Conservation (phyloP, 129 eudicot genomes). For the Chrysanthemum makinoi region DNA sequence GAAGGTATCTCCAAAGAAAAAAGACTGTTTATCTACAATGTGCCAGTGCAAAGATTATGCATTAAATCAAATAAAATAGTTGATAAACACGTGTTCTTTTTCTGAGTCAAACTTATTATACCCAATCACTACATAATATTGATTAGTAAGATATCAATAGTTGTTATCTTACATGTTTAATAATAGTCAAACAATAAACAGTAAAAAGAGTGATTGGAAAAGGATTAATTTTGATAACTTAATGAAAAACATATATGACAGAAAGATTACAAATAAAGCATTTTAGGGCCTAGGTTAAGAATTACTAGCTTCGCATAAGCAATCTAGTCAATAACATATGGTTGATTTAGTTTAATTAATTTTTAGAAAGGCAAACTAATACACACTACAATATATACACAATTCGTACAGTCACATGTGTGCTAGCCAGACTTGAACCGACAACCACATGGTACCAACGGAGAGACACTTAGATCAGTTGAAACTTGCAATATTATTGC, state of each 20-base stretch:
- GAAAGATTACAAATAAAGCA: constrained; percentile 1
- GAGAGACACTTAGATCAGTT: no score
- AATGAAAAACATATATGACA: neutral
- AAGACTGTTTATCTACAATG: constrained; percentile 86
- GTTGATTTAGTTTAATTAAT: no score
- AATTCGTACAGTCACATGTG: no score
- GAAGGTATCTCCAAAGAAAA: constrained; percentile 97
- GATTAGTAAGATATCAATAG: neutral
- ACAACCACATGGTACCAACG: no score
- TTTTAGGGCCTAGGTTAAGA: constrained; percentile 2
- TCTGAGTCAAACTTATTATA: constrained; percentile 1
- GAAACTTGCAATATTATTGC: no score
- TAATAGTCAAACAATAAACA: neutral
- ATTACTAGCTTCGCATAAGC: constrained; percentile 92
- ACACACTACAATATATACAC: no score
- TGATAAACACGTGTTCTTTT: constrained; percentile 14
- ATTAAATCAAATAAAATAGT: constrained; percentile 1
- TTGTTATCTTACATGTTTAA: no score
- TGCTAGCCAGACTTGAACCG: no score
- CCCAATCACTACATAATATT: no score
- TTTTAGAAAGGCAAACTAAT: no score
- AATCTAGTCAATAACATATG: constrained; percentile 84
- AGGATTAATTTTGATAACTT: constrained; percentile 3
- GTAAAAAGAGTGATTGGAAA: no score
- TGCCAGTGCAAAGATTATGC: constrained; percentile 97